Evolutionary conservation across 441 rosid genomes (phyloP), one percentile per base, ranked within the genome.

Genomic region (Rhodomyrtus psidioides): DNA sequence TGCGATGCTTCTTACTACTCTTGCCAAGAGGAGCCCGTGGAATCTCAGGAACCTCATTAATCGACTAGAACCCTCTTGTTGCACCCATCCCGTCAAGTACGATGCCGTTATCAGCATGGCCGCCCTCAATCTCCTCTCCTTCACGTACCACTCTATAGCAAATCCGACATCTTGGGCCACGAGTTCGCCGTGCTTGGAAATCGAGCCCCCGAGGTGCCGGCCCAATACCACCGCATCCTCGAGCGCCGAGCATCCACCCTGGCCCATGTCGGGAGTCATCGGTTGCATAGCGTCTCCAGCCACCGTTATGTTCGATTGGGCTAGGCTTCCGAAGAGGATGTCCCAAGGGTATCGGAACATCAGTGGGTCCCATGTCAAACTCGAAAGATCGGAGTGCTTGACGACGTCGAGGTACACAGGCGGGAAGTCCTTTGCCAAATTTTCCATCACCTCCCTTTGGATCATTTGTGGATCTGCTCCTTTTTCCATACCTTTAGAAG

Each of bases 171-270:
- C n/a, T n/a, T n/a, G n/a, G n/a, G n/a, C n/a, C n/a, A n/a, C n/a
- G n/a, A n/a, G n/a, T n/a, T n/a, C n/a, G n/a, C n/a, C n/a, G n/a
- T n/a, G n/a, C n/a, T n/a, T n/a, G n/a, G n/a, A n/a, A n/a, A n/a
- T n/a, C n/a, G n/a, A n/a, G n/a, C n/a, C n/a, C n/a, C n/a, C n/a
- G n/a, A n/a, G n/a, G n/a, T n/a, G n/a, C n/a, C n/a, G n/a, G n/a
- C n/a, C n/a, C n/a, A n/a, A n/a, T n/a, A n/a, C n/a, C n/a, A n/a
- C n/a, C n/a, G n/a, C n/a, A n/a, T n/a, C n/a, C n/a, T n/a, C n/a
- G n/a, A n/a, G n/a, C n/a, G n/a, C n/a, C n/a, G n/a, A n/a, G 17
- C 92, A 85, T 0, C 91, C 94, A 3, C 95, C 94, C 34, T 92
- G 93, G 7, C 56, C 91, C 1, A 42, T 4, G 44, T 42, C 44